These are phyloP conservation scores for Curvularia hawaiiensis DNA, from an alignment of 2,329 filamentous ascomycete species.

Conservation along the genomic window DNA sequence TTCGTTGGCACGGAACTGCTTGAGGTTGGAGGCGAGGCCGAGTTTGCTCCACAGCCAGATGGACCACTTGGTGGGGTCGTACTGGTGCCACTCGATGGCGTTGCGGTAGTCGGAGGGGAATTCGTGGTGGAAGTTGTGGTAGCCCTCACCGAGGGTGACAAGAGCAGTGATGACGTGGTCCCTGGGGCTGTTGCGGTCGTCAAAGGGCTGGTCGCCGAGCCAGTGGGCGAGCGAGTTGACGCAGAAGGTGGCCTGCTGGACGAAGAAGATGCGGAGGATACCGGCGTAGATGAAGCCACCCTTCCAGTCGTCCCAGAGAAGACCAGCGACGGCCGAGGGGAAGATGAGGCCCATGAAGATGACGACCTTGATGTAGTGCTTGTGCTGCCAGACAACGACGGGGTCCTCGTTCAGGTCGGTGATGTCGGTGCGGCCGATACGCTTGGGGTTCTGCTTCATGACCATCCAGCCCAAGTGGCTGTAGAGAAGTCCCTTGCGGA, in stretches of 20 bases:
- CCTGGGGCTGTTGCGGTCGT: conserved; percentile 52
- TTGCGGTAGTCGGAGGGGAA: conserved; percentile 53
- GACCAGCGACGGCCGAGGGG: conserved; percentile 55
- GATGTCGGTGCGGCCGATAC: conserved; percentile 58
- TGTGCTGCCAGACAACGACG: conserved; percentile 58
- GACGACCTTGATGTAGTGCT: conserved; percentile 55
- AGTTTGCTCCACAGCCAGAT: conserved; percentile 52
- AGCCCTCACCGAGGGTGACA: conserved; percentile 52
- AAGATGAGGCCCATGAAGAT: conserved; percentile 56
- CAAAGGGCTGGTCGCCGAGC: conserved; percentile 55
- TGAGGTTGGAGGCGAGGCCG: conserved; percentile 50
- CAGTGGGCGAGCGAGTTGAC: conserved; percentile 61
- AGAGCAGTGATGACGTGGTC: conserved; percentile 52
- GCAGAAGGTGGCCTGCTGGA: conserved; percentile 60
- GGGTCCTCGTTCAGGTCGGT: conserved; percentile 58
- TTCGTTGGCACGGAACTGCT: conserved; percentile 53
- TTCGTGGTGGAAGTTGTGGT: conserved; percentile 55
- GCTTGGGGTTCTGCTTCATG: conserved; percentile 61
- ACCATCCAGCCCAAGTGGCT: conserved; percentile 60
- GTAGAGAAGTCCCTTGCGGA: conserved; percentile 58
- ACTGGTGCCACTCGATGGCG: conserved; percentile 50
- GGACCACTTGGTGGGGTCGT: conserved; percentile 53
- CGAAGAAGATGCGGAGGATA: conserved; percentile 59
- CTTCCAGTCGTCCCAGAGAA: conserved; percentile 56
- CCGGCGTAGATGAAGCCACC: conserved; percentile 59